Conservation (phyloP, 2,329 filamentous ascomycete species). For the Xylaria sp. region DNA sequence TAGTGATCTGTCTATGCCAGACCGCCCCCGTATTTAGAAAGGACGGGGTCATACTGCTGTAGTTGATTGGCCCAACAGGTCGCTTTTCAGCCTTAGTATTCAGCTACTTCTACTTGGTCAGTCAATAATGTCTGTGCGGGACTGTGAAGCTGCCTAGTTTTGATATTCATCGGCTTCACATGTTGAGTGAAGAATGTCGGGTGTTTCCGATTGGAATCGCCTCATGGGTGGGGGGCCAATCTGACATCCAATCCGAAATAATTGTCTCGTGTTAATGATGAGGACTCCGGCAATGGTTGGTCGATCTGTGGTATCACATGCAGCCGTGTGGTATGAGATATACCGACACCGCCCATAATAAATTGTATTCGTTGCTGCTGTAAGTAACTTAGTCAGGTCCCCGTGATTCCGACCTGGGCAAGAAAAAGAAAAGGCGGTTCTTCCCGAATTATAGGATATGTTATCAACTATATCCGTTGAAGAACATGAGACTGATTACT, state of each 20-base stretch:
- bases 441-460: constrained; percentile 9
- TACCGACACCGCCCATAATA: not conserved
- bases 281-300: not conserved
- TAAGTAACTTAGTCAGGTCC: not conserved
- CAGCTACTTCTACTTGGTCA: not conserved
- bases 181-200: not conserved
- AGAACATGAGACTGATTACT: constrained; percentile 20
- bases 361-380: constrained; percentile 8
- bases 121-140: not conserved
- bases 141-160: not conserved
- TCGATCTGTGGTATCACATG: constrained; percentile 11
- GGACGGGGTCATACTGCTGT: not conserved
- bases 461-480: constrained; percentile 4
- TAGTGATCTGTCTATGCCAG: not conserved
- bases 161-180: not conserved
- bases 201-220: not conserved
- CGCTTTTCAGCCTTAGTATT: not conserved
- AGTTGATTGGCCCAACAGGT: not conserved
- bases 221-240: not conserved
- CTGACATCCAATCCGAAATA: not conserved
- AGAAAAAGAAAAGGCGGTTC: constrained; percentile 18
- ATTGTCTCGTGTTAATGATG: not conserved
- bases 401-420: not conserved
- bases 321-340: not conserved
- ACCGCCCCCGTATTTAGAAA: not conserved